Percentiles rank a stretch among this genome's conserved stretches.
Conservation (phyloP, 2,329 filamentous ascomycete genomes). For the Pyricularia grisea region DNA sequence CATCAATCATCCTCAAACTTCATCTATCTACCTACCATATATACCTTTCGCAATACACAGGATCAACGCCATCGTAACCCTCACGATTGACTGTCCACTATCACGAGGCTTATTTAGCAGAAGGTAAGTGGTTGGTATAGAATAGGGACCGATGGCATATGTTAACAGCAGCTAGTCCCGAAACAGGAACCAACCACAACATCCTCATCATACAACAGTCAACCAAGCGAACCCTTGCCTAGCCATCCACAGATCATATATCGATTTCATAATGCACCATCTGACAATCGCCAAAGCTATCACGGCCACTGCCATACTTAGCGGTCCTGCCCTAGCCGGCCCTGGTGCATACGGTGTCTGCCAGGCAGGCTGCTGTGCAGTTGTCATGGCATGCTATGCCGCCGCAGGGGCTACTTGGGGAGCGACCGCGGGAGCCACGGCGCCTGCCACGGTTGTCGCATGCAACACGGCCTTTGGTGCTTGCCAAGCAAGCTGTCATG, state of each 20-base stretch:
- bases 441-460: neutral
- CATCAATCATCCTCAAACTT: neutral
- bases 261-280: neutral
- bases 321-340: neutral
- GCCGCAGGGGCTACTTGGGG: neutral
- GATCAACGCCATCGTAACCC: neutral
- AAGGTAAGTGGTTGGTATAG: neutral
- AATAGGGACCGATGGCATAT: neutral
- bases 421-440: neutral
- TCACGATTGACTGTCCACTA: neutral
- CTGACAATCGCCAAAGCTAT: neutral
- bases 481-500: neutral
- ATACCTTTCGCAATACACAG: neutral
- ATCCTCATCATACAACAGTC: neutral
- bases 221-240: neutral
- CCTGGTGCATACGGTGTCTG: constrained; percentile 1
- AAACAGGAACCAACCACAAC: neutral
- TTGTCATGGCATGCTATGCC: neutral
- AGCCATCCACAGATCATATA: neutral
- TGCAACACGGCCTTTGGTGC: neutral
- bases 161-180: neutral
- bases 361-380: neutral
- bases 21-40: neutral
- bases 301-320: neutral
- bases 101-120: neutral